Percentiles rank a stretch among this genome's conserved stretches.
phyloP scores from a whole-genome alignment of 2,329 filamentous ascomycete species.

The Ascomycota sp. region DNA sequence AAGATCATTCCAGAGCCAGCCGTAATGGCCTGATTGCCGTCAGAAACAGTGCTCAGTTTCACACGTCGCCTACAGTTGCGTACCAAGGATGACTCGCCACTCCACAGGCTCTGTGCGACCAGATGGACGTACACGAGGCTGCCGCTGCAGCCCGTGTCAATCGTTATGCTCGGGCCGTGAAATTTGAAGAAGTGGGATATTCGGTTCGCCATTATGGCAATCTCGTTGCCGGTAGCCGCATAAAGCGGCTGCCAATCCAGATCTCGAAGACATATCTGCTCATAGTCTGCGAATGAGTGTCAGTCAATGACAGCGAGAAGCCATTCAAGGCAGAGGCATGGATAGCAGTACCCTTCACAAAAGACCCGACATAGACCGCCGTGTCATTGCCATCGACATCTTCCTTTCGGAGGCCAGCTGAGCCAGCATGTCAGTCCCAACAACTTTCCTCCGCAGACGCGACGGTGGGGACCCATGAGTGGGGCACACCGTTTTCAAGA shows the following conservation, averaged over 20 bases:
- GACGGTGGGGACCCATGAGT: neutral
- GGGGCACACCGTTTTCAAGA: constrained; percentile 23
- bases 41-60: neutral
- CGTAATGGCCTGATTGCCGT: constrained; percentile 19
- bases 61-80: neutral
- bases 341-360: constrained; percentile 28
- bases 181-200: constrained; percentile 35
- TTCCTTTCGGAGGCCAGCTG: constrained; percentile 23
- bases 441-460: too few species aligned
- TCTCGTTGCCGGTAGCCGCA: constrained; percentile 30
- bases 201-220: constrained; percentile 32
- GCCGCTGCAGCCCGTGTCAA: constrained; percentile 39
- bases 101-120: constrained; percentile 26
- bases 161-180: constrained; percentile 31
- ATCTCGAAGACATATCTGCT: constrained; percentile 27
- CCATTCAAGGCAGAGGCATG: too few species aligned
- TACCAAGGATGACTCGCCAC: constrained; percentile 21
- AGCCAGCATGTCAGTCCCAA: neutral
- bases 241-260: constrained; percentile 28
- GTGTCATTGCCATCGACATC: constrained; percentile 22
- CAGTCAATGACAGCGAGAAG: neutral
- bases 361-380: constrained; percentile 28
- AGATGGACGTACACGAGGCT: constrained; percentile 33
- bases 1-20: constrained; percentile 32
- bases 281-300: constrained; percentile 19